Evolutionary conservation across 371 early-diverging fungal genomes (phyloP), one percentile per base, ranked within the genome.

Genomic region (Rhizomucor miehei): DNA sequence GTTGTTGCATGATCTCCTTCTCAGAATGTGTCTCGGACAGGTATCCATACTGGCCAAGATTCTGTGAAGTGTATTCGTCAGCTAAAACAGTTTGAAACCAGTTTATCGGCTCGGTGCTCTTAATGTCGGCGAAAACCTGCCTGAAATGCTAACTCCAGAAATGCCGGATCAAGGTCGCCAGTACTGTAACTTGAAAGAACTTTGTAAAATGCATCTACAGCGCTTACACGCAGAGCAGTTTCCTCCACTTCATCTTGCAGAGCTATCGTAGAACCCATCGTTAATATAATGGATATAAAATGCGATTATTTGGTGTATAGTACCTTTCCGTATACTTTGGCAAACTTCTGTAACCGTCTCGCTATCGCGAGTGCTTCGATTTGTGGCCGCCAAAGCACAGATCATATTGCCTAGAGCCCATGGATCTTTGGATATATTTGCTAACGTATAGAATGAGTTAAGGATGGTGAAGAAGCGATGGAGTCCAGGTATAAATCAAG

Each of bases 41-140:
- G 47, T 76, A 71, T 1, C 66, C 59, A 52, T 69, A 52, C 45
- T 76, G 69, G 17, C 71, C 65, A 19, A 70, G 29, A 13, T 46
- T 62, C 70, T 71, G 57, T 5, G n/a, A 41, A 14, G 12, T 19
- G 12, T 41, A 19, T 41, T 6, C 17, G 44, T 38, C n/a, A n/a
- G n/a, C n/a, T n/a, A n/a, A n/a, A n/a, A n/a, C n/a, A n/a, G n/a
- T n/a, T n/a, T n/a, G n/a, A n/a, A n/a, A n/a, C n/a, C n/a, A n/a
- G n/a, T n/a, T n/a, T n/a, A n/a, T n/a, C n/a, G n/a, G n/a, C n/a
- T n/a, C n/a, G n/a, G n/a, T n/a, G n/a, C n/a, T n/a, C n/a, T n/a
- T n/a, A n/a, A n/a, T n/a, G n/a, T n/a, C n/a, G n/a, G n/a, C n/a
- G n/a, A 16, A 17, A 35, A 23, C 41, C 39, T 36, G 53, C 39